Evolutionary conservation across 2,329 filamentous ascomycete species (phyloP), one percentile per base, ranked within the genome.

Genomic region (Arthrobotrys sphaeroides): DNA sequence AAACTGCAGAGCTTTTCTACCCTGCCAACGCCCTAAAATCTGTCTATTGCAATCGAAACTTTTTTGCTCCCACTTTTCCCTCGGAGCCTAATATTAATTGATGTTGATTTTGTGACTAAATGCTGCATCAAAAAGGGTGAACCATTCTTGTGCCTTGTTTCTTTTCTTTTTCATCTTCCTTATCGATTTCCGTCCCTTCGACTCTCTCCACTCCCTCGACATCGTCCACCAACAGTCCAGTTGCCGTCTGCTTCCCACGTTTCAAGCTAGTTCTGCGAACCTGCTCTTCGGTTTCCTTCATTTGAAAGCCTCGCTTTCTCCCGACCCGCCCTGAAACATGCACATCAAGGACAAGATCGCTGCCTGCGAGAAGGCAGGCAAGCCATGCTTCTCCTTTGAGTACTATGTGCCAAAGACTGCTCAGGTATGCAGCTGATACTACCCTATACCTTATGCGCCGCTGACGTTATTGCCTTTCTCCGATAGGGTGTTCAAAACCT

Each of bases 381-480:
- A 91, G 81, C 91, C 94, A 70, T 95, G 93, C 82, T 97, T 97
- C 86, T 99, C 95, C 74, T 99, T 99, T 85, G 95, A 99, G 84
- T 99, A 97, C 87, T 99, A 99, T 84, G 95, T 95, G 60, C 95
- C 95, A 40, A 99, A 99, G 86, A 99, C 95, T 5, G 91, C 92
- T 9, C 92, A 95, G 82, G 83, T 84, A 82, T 22, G 70, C 69
- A 47, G 28, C 36, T 33, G 51, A 65, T 55, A 28, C 62, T 4
- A 36, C 38, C 53, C 33, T 53, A 24, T 16, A 33, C 40, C 12
- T 43, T 33, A 26, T 38, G 59, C 43, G 22, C 67, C 57, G 9
- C 59, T 43, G 53, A 55, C 75, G 80, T 60, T 77, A 38, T 72
- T 82, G 9, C 24, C 33, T 47, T 7, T 5, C 12, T 28, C 31